Evolutionary conservation across 768 basidiomycete species (phyloP), one percentile per base, ranked within the genome.

Genomic region (Phylloporus sp.): DNA sequence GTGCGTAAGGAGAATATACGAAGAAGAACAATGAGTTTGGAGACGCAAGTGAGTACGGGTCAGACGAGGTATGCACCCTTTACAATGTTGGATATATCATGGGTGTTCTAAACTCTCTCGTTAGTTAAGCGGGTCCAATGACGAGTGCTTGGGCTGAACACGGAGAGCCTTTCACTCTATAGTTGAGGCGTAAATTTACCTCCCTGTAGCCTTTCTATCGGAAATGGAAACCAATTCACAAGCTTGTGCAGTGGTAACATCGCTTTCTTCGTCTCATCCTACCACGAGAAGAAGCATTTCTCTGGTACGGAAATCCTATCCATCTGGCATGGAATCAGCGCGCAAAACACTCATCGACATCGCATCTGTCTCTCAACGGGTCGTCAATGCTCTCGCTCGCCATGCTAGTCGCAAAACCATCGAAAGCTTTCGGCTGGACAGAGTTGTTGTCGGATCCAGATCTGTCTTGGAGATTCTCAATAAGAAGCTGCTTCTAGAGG

Each of bases 1-100:
- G 58, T 76, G 12, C 59, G 59, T 29, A 52, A 45, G n/a, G 72
- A 66, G 57, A 74, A 73, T 48, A 45, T 54, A 28, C 59, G 59
- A 15, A 54, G 58, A 23, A 51, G 56, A 12, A 50, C 40, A 4
- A 35, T 9, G 16, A 18, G 23, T 10, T 22, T 27, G 31, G 46
- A 39, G 8, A 12, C 5, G 29, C 27, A 0, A 42, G 4, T 24
- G 18, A 15, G 29, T 31, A 13, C 3, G 20, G 35, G 18, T 16
- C 23, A 22, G 27, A 34, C 13, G 28, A 54, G 50, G 60, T 59
- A 22, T 44, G 50, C 45, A 34, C 16, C 16, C 6, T 36, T 22
- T 39, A 7, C 20, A 2, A n/a, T 35, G 6, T 10, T 2, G 36
- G 18, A 38, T n/a, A 38, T 38, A 22, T 38, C 2, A 11, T 38